Percentiles rank a stretch among this genome's conserved stretches.
phyloP scores from a whole-genome alignment of 2,329 filamentous ascomycete genomes.

The Chaetomiaceae sp. region DNA sequence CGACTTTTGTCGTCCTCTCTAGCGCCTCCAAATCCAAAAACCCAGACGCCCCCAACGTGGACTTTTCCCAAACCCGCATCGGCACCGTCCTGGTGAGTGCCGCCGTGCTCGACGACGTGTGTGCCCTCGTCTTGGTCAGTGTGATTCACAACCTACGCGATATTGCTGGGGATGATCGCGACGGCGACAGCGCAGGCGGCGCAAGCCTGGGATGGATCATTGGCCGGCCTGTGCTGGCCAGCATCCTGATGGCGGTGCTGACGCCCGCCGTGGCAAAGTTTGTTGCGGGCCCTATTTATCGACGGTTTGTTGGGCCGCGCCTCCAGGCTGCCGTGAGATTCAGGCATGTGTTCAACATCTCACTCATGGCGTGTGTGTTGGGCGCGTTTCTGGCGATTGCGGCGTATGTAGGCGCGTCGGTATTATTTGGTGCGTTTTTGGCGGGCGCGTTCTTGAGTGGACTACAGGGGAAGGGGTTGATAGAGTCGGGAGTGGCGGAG shows the following conservation, averaged over 20 bases:
- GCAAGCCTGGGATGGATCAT: constrained; percentile 29
- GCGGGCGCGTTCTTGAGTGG: constrained; percentile 23
- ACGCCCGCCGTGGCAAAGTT: constrained; percentile 21
- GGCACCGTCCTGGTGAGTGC: constrained; percentile 64
- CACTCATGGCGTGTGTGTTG: constrained; percentile 19
- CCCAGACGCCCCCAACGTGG: constrained; percentile 16
- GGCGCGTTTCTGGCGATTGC: constrained; percentile 22
- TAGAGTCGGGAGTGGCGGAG: not conserved
- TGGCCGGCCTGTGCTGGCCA: constrained; percentile 24
- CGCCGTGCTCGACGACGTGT: constrained; percentile 78
- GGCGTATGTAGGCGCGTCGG: constrained; percentile 24
- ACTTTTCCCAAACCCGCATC: constrained; percentile 40
- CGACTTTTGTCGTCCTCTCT: constrained; percentile 54
- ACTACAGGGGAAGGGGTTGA: constrained; percentile 1
- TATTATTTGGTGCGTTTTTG: constrained; percentile 25
- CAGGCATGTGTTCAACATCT: constrained; percentile 13
- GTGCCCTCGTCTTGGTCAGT: constrained; percentile 72
- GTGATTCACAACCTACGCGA: constrained; percentile 63
- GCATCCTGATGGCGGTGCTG: constrained; percentile 20
- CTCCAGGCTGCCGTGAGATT: not conserved
- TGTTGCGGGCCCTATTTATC: constrained; percentile 14
- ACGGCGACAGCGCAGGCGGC: not conserved
- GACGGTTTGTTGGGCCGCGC: constrained; percentile 5
- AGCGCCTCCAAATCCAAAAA: constrained; percentile 31
- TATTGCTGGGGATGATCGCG: constrained; percentile 13